A percentile compares a stretch with the other conserved stretches of the same genome.
These are phyloP conservation scores for Bryoglossum gracile DNA, from an alignment of 495 filamentous ascomycete species.

Conservation along the genomic window DNA sequence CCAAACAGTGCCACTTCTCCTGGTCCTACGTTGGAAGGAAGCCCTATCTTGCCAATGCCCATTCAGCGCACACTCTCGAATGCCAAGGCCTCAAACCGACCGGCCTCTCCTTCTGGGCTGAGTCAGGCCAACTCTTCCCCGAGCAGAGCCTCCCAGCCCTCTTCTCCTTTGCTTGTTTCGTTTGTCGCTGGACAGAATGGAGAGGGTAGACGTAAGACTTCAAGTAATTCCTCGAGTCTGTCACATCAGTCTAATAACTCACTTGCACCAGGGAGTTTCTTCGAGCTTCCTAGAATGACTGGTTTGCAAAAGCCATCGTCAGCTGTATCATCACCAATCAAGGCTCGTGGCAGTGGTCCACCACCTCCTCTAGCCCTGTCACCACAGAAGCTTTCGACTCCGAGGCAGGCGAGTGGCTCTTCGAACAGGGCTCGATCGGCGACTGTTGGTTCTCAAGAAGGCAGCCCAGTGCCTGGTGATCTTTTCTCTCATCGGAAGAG, in stretches of 20 bases:
- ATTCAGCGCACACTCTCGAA: conserved; percentile 77
- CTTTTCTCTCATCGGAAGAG: conserved; percentile 80
- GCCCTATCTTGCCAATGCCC: conserved; percentile 71
- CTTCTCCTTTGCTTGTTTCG: conserved; percentile 85
- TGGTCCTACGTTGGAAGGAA: conserved; percentile 69
- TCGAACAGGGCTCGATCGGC: conserved; percentile 68
- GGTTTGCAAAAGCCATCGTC: conserved; percentile 51
- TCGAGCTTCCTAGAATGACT: conserved; percentile 59
- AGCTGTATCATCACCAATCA: conserved; percentile 72
- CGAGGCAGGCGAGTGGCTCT: conserved; percentile 38
- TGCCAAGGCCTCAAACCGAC: conserved; percentile 65
- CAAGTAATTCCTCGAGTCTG: conserved; percentile 76
- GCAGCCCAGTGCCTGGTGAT: conserved; percentile 61
- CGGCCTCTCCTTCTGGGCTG: conserved; percentile 74
- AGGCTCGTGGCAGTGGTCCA: conserved; percentile 45
- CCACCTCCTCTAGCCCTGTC: conserved; percentile 43
- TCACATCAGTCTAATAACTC: conserved; percentile 70
- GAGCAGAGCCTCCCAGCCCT: conserved; percentile 81
- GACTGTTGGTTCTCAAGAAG: conserved; percentile 91
- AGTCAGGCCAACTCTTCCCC: conserved; percentile 81
- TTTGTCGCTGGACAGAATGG: conserved; percentile 77
- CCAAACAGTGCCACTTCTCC: conserved; percentile 32
- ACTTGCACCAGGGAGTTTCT: conserved; percentile 66
- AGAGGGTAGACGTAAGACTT: conserved; percentile 52
- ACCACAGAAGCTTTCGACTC: conserved; percentile 42